Conservation (phyloP, 202 grass and related monocot species). For the Schoenoplectus tabernaemontani region DNA sequence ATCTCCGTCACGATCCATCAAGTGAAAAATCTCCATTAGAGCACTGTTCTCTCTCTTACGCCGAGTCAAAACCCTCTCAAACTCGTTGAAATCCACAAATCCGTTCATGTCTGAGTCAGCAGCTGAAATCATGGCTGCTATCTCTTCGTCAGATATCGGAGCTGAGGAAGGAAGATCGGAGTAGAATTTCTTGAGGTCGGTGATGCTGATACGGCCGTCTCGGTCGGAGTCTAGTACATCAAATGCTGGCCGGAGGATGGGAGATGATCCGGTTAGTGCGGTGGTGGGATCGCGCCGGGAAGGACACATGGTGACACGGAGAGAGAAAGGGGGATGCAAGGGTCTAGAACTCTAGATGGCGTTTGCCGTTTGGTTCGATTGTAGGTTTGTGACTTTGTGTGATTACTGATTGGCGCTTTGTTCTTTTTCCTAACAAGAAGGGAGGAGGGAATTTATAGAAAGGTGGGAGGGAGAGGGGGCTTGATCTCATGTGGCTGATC, state of each 20-base stretch:
- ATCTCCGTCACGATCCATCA: constrained; percentile 92
- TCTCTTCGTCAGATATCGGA: constrained; percentile 57
- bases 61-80: constrained; percentile 59
- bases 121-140: constrained; percentile 72
- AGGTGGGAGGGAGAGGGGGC: not conserved
- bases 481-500: not conserved
- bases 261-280: constrained; percentile 12
- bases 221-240: constrained; percentile 83
- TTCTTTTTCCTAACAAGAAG: not conserved
- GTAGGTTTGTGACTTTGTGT: not conserved
- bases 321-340: not conserved
- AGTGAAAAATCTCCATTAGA: constrained; percentile 68
- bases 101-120: constrained; percentile 80
- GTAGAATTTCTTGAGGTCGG: constrained; percentile 92
- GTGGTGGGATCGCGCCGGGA: constrained; percentile 36
- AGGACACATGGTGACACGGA: constrained; percentile 48
- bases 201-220: constrained; percentile 85
- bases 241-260: constrained; percentile 59
- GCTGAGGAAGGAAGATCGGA: constrained; percentile 11
- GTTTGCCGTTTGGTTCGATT: not conserved
- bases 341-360: not conserved
- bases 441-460: constrained; percentile 35
- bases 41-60: constrained; percentile 12
- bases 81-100: constrained; percentile 82
- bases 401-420: constrained; percentile 19